A percentile compares a stretch with the other conserved stretches of the same genome.
These are phyloP conservation scores for Linum lewisii DNA, from an alignment of 345 rosid species.

Conservation along the genomic window DNA sequence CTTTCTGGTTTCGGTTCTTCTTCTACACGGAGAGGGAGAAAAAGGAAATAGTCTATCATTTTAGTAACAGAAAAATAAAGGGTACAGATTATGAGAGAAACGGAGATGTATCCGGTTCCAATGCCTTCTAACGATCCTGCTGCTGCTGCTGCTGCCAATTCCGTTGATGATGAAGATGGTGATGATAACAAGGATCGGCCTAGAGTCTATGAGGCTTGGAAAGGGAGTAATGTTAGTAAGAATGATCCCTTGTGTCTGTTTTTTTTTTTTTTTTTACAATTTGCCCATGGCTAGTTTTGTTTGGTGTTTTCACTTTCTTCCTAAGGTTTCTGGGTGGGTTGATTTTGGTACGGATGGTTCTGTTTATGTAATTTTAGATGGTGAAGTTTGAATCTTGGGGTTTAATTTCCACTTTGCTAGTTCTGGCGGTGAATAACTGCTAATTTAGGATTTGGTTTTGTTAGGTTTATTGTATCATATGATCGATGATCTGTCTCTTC, in stretches of 20 bases:
- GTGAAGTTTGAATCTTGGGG: too few relatives aligned
- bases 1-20: background rate
- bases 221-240: constrained; percentile 79
- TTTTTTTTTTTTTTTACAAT: background rate
- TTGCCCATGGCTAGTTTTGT: background rate
- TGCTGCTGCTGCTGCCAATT: background rate
- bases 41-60: background rate
- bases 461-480: too few relatives aligned
- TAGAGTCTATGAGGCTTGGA: constrained; percentile 81
- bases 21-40: background rate
- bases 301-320: background rate
- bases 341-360: too few relatives aligned
- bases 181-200: constrained; percentile 31
- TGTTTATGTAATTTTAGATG: too few relatives aligned
- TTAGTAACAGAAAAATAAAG: background rate
- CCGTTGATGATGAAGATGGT: constrained; percentile 24
- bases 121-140: constrained; percentile 14
- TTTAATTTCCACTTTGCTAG: too few relatives aligned
- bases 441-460: background rate
- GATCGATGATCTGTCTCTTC: background rate
- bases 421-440: too few relatives aligned
- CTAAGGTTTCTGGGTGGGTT: too few relatives aligned
- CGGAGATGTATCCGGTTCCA: constrained; percentile 20
- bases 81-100: background rate
- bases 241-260: constrained; percentile 1